Evolutionary conservation across 2,329 filamentous ascomycete genomes (phyloP).

Genomic region (Hymenoscyphus linearis): DNA sequence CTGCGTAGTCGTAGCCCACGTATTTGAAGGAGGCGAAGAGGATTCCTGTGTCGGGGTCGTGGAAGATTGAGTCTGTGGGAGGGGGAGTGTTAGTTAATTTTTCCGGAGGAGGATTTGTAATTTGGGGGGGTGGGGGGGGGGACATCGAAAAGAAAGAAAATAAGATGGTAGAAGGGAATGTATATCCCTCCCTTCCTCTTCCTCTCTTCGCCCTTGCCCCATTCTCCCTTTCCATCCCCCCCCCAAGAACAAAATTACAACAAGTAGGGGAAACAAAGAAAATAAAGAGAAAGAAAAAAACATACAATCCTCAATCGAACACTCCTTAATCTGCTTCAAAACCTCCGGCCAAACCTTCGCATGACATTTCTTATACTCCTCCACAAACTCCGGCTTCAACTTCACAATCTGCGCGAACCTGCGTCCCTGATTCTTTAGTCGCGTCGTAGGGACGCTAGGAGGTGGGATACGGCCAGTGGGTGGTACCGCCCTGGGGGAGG

Average conservation of each 20-base stretch:
- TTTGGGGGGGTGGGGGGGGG: too few relatives aligned
- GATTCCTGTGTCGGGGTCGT: slow-evolving; percentile 55
- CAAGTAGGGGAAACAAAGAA: neutral
- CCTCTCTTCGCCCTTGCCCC: neutral
- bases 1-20: slow-evolving; percentile 64
- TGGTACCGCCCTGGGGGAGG: slow-evolving; percentile 16
- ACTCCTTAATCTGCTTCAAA: slow-evolving; percentile 67
- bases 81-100: neutral
- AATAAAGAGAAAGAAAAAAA: slow-evolving; percentile 16
- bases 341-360: slow-evolving; percentile 74
- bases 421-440: slow-evolving; percentile 38
- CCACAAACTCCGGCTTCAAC: slow-evolving; percentile 60
- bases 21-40: slow-evolving; percentile 78
- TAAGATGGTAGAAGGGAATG: too few relatives aligned
- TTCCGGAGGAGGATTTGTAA: too few relatives aligned
- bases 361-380: slow-evolving; percentile 70
- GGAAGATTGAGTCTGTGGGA: slow-evolving; percentile 70
- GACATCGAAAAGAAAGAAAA: too few relatives aligned
- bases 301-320: slow-evolving; percentile 68
- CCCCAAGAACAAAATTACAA: neutral
- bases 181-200: too few relatives aligned
- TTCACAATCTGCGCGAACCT: slow-evolving; percentile 69
- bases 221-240: neutral
- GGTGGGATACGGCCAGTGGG: slow-evolving; percentile 9
- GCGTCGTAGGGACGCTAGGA: slow-evolving; percentile 12